Conservation (phyloP, 805 yeast species). For the Kuraishia piskuri region DNA sequence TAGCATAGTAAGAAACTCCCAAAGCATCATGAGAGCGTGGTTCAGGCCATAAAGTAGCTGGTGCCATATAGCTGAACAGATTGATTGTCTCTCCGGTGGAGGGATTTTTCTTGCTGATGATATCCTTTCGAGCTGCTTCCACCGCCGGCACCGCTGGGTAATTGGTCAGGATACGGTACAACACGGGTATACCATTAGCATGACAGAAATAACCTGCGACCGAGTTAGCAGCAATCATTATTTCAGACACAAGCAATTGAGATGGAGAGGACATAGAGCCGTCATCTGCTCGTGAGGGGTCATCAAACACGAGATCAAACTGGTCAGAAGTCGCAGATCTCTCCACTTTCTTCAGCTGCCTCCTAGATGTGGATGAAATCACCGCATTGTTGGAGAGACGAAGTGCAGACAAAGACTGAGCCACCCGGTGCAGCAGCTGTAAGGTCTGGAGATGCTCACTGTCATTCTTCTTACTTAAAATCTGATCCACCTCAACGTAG, state of each 20-base stretch:
- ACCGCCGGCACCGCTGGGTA: slow-evolving; percentile 17
- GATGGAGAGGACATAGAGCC: neutral
- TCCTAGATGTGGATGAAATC: slow-evolving; percentile 1
- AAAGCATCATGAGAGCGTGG: slow-evolving; percentile 51
- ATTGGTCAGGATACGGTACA: slow-evolving; percentile 29
- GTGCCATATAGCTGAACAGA: slow-evolving; percentile 36
- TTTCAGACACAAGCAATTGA: slow-evolving; percentile 56
- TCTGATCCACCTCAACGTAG: slow-evolving; percentile 53
- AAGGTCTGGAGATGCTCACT: slow-evolving; percentile 19
- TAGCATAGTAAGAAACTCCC: slow-evolving; percentile 55
- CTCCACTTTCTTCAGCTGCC: neutral
- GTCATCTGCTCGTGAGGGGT: neutral
- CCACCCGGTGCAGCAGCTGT: slow-evolving; percentile 3
- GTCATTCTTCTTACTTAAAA: slow-evolving; percentile 11
- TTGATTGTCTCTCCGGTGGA: slow-evolving; percentile 32
- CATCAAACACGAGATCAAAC: neutral
- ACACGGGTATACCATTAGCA: slow-evolving; percentile 38
- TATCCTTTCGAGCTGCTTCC: slow-evolving; percentile 10
- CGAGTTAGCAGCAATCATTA: slow-evolving; percentile 77
- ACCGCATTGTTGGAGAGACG: slow-evolving; percentile 5
- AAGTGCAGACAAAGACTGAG: neutral
- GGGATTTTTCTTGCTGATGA: slow-evolving; percentile 15
- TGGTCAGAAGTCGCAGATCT: neutral
- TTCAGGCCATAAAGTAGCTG: slow-evolving; percentile 39
- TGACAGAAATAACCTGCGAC: slow-evolving; percentile 42